phyloP scores from a whole-genome alignment of 306 rosid genomes.

The Neltuma alba region DNA sequence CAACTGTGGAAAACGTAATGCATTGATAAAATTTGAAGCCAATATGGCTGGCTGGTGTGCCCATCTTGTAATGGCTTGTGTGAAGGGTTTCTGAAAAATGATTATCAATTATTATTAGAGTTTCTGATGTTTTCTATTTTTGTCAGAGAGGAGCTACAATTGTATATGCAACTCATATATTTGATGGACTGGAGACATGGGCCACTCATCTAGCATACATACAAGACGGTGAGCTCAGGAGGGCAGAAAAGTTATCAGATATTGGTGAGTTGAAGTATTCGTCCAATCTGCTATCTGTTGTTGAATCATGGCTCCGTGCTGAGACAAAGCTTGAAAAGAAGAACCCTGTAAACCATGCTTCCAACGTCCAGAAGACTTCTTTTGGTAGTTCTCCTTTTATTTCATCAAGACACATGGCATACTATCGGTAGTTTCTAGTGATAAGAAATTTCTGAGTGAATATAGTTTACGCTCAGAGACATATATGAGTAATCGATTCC shows the following conservation, averaged over 20 bases:
- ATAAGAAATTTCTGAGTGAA: constrained; percentile 14
- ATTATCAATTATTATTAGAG: not conserved
- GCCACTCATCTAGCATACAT: constrained; percentile 94
- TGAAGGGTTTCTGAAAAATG: constrained; percentile 20
- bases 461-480: constrained; percentile 21
- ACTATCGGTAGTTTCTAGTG: constrained; percentile 61
- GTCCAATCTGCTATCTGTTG: constrained; percentile 78
- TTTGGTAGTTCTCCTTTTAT: constrained; percentile 56
- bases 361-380: constrained; percentile 50
- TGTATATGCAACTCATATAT: constrained; percentile 95
- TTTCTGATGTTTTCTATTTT: constrained; percentile 28
- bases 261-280: constrained; percentile 74
- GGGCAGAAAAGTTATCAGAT: constrained; percentile 72
- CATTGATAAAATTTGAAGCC: constrained; percentile 12
- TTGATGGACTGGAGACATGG: constrained; percentile 99
- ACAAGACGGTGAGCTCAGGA: constrained; percentile 86
- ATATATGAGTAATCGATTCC: constrained; percentile 14
- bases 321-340: constrained; percentile 74
- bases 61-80: constrained; percentile 32
- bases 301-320: constrained; percentile 91
- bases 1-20: constrained; percentile 7
- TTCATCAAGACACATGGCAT: constrained; percentile 89
- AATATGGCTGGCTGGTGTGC: constrained; percentile 12
- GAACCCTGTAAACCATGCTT: constrained; percentile 49
- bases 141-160: constrained; percentile 83